Evolutionary conservation across 2,329 filamentous ascomycete genomes (phyloP).

Genomic region (Aspergillus niger): DNA sequence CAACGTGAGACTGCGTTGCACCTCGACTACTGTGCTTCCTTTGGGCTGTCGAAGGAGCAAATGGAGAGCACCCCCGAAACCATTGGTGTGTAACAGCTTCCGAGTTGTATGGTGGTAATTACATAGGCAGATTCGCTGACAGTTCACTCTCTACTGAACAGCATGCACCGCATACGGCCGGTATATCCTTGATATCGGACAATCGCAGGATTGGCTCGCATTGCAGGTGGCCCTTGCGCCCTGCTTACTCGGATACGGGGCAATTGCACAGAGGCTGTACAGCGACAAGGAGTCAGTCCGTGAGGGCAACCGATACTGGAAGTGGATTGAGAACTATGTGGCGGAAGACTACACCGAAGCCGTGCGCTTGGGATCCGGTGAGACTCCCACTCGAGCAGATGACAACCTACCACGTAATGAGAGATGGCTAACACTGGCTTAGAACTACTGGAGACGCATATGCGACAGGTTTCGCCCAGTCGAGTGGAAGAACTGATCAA

Average conservation of each 20-base stretch:
- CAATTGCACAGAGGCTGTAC: constrained; percentile 72
- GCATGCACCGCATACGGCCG: constrained; percentile 82
- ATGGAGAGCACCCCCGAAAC: constrained; percentile 75
- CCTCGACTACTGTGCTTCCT: constrained; percentile 76
- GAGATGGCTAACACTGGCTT: constrained; percentile 13
- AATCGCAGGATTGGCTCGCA: constrained; percentile 83
- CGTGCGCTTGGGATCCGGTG: constrained; percentile 70
- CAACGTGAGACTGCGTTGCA: constrained; percentile 79
- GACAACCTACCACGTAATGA: background rate
- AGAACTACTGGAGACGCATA: constrained; percentile 76
- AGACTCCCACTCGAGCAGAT: constrained; percentile 25
- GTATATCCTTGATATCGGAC: constrained; percentile 85
- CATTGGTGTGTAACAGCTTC: constrained; percentile 57
- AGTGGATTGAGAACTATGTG: constrained; percentile 88
- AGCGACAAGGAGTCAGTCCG: constrained; percentile 61
- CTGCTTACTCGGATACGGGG: constrained; percentile 85
- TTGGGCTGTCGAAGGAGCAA: constrained; percentile 72
- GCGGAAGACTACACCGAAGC: constrained; percentile 76
- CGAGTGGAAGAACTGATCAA: constrained; percentile 79
- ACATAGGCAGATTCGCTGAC: constrained; percentile 7
- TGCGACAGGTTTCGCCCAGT: constrained; percentile 69
- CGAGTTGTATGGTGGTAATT: background rate
- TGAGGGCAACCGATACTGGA: constrained; percentile 75
- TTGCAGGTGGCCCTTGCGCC: constrained; percentile 83
- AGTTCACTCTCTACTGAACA: constrained; percentile 46